These are phyloP conservation scores for Microstegium vimineum DNA, from an alignment of 176 grass and related monocot species.

Conservation along the genomic window DNA sequence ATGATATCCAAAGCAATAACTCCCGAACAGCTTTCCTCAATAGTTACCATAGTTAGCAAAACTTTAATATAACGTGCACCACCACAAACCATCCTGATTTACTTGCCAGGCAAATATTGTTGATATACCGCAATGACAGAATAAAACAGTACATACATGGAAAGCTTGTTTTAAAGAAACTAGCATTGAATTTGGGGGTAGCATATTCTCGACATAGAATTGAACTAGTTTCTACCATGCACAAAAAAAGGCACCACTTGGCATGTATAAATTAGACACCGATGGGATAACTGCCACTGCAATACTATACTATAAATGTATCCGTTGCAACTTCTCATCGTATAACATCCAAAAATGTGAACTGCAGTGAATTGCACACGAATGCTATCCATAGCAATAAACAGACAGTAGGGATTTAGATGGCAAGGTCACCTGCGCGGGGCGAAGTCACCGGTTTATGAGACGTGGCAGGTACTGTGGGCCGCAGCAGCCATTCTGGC, in stretches of 20 bases:
- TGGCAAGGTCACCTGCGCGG: constrained; percentile 32
- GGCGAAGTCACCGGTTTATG: constrained; percentile 32
- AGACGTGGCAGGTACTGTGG: not conserved
- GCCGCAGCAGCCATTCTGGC: constrained; percentile 58
- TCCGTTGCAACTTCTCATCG: not conserved
- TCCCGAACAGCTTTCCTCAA: not conserved
- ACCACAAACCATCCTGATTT: not conserved
- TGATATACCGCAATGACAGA: not conserved
- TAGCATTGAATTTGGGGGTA: not conserved
- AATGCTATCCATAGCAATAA: not conserved
- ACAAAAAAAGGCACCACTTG: not conserved
- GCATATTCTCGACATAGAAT: not conserved
- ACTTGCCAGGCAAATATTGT: not conserved
- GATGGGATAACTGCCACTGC: not conserved
- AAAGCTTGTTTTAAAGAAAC: not conserved
- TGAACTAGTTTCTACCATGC: not conserved
- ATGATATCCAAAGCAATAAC: not conserved
- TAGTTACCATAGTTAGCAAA: not conserved
- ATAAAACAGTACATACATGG: not conserved
- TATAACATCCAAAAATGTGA: not conserved
- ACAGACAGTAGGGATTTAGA: not conserved
- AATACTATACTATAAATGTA: not conserved
- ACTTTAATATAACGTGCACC: not conserved
- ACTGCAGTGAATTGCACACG: not conserved
- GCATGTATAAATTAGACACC: not conserved